A percentile compares a stretch with the other conserved stretches of the same genome.
phyloP scores from a whole-genome alignment of 2,329 filamentous ascomycete species.

The Calonectria honghensis region DNA sequence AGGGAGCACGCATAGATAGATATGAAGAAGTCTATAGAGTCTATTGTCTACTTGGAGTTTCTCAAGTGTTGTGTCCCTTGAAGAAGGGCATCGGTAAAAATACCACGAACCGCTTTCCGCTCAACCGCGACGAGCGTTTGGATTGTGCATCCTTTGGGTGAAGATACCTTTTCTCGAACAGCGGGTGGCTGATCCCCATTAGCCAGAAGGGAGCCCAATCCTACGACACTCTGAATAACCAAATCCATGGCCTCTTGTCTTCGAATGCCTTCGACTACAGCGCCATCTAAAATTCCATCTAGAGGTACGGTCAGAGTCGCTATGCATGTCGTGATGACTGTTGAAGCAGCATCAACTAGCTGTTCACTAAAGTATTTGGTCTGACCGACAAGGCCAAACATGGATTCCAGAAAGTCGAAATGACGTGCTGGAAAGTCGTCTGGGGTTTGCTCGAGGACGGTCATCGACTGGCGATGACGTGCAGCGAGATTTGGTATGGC shows the following conservation, averaged over 20 bases:
- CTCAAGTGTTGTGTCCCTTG: slow-evolving; percentile 23
- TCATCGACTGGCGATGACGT: slow-evolving; percentile 34
- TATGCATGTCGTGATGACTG: slow-evolving; percentile 26
- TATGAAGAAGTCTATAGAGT: not conserved
- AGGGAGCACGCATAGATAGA: not conserved
- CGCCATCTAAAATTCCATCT: slow-evolving; percentile 33
- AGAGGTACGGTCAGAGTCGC: slow-evolving; percentile 25
- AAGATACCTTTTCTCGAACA: slow-evolving; percentile 32
- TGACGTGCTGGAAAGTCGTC: not conserved
- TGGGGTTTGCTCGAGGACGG: slow-evolving; percentile 24
- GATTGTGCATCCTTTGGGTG: slow-evolving; percentile 33
- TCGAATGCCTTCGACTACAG: slow-evolving; percentile 16
- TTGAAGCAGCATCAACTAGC: slow-evolving; percentile 3
- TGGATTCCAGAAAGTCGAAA: slow-evolving; percentile 18
- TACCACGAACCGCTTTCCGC: not conserved
- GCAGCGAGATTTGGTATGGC: slow-evolving; percentile 37
- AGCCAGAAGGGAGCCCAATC: slow-evolving; percentile 11
- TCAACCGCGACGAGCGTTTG: slow-evolving; percentile 32
- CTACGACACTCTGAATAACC: slow-evolving; percentile 24
- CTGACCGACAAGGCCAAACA: slow-evolving; percentile 27
- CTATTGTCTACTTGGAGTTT: not conserved
- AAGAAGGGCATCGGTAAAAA: slow-evolving; percentile 32
- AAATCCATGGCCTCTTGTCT: slow-evolving; percentile 27
- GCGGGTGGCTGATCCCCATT: slow-evolving; percentile 31
- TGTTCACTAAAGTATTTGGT: slow-evolving; percentile 3